Base-by-base conservation (phyloP, 805 yeast genomes). In the Cyberlindnera veronae region DNA sequence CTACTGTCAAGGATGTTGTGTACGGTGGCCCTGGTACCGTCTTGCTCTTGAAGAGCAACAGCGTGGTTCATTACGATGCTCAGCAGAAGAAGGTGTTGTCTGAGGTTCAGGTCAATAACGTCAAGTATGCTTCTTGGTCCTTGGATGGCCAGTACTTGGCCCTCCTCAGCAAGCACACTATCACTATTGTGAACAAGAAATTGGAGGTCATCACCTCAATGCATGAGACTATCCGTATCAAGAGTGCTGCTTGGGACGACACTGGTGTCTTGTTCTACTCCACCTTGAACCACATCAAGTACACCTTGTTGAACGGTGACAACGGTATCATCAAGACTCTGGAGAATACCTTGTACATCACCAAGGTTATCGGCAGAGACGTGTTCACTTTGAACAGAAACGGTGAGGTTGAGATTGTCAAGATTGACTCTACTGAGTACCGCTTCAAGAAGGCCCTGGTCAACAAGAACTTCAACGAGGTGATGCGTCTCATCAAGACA, bases 181-280 rank as follows among this genome's bases (percentile, higher is more conserved):
- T 93, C 54, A 84, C 95, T 12, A 80, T 93, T 54, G 95, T 90
- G 21, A 81, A 79, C 54, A 83, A 81, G 61, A 82, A 78, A 49
- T 73, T 91, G 53, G 89, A 87, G 59, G 66, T 79, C 42, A 71
- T 89, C 29, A 80, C 91, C 39, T 79, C 95, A 2, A 75, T 89
- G 78, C 97, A 89, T 61, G 99, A 93, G 70, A 91, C 98, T 4
- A 93, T 93, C 53, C 75, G 99, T 62, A 88, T 93, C 57, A 93
- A 93, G 70, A 81, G 95, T 67, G 97, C 96, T 34, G 87, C 95
- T 15, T 93, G 97, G 97, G 98, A 93, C 63, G 96, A 89, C 53
- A 71, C 85, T 35, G 91, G 91, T 38, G 95, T 95, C 23, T 74
- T 93, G 61, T 74, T 93, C 51, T 93, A 91, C 67, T 84, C 97